A percentile compares a stretch with the other conserved stretches of the same genome.
Conservation (phyloP, 1,284 basidiomycete species). For the Marasmius fiardii region DNA sequence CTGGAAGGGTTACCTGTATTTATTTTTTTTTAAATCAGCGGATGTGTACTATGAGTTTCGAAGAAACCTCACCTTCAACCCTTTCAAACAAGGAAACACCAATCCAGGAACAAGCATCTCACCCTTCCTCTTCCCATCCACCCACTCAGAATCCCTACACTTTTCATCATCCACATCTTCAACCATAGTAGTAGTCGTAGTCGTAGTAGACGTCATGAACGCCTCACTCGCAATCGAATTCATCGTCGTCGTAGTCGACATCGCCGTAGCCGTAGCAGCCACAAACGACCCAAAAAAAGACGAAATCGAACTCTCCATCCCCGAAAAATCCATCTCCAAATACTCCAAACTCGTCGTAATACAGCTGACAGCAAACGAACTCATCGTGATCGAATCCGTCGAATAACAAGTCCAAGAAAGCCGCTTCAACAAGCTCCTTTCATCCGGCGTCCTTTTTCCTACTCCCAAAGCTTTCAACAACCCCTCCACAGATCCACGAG, state of each 20-base stretch:
- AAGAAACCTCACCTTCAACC: neutral
- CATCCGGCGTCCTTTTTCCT: neutral
- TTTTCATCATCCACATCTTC: neutral
- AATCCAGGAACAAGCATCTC: neutral
- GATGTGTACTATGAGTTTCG: neutral
- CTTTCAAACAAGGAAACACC: neutral
- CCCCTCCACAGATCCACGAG: constrained; percentile 45
- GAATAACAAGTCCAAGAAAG: constrained; percentile 8
- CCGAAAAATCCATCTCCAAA: neutral
- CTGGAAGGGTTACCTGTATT: neutral
- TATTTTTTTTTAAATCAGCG: neutral
- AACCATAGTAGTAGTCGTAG: neutral
- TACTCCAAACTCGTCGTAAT: constrained; percentile 4
- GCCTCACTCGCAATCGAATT: neutral
- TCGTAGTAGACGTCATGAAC: neutral
- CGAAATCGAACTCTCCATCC: neutral
- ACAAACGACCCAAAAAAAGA: neutral
- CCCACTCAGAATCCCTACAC: neutral
- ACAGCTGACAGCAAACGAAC: too few species aligned
- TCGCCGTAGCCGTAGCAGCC: too few species aligned
- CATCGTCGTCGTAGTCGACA: too few species aligned
- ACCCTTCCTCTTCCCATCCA: neutral
- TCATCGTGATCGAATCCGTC: neutral
- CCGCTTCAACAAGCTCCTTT: neutral
- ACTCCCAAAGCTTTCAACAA: constrained; percentile 49